Base-by-base conservation (phyloP, 352 stramenopile genomes). In the Thalassiosira mediterranea region DNA sequence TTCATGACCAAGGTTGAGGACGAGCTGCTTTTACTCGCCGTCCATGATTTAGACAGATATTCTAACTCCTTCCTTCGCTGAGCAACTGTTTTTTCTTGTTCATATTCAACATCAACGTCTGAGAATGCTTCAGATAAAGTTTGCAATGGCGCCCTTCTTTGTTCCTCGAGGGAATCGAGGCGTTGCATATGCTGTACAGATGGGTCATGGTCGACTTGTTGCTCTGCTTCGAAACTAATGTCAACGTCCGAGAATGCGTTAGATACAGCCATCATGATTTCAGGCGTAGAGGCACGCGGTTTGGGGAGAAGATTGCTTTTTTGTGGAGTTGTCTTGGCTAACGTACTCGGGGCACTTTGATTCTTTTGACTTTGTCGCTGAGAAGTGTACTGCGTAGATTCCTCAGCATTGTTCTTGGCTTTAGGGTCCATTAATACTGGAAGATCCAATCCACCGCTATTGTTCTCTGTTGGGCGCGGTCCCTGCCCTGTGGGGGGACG, bases 211-310 rank as follows among this genome's bases (percentile, higher is more conserved):
- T 15, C 13, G 15, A 13, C 51, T 25, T 38, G 8, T 38, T 29
- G 29, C 7, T 13, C 34, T 42, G 34, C 34, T n/a, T 62, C 48
- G 46, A 47, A 21, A 52, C 8, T 71, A 42, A 52, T 80, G 42
- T 80, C 72, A 59, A 80, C 66, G 32, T 72, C 48, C 21, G 72
- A 72, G 46, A 80, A 80, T 32, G 63, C 72, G 26, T 75, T 37
- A 1, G 72, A 66, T n/a, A 80, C 42, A 40, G 52, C 64, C 25
- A 40, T 76, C 67, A 76, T 76, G 19, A 63, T 48, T 38, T 76
- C 67, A 26, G 67, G 67, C 21, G 51, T 54, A 28, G 40, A 48
- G 2, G 40, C 49, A 64, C 15, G 64, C n/a, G n/a, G n/a, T 32
- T 26, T 66, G n/a, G 29, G 19, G 15, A 26, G 34, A 13, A 42